A percentile compares a stretch with the other conserved stretches of the same genome.
Conservation (phyloP, 345 rosid species). For the Eutrema yunnanense region DNA sequence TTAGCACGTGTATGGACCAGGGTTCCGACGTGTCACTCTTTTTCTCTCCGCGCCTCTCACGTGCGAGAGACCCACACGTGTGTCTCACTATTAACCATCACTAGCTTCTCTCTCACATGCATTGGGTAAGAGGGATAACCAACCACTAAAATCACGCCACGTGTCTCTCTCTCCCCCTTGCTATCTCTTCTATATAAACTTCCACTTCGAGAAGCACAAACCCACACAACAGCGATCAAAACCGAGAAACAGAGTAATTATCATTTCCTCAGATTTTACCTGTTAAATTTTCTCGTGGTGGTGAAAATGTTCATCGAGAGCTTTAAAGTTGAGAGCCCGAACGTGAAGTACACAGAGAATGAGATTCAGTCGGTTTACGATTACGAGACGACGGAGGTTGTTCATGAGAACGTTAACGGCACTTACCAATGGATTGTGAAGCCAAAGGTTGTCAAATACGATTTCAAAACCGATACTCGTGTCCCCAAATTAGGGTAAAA, state of each 20-base stretch:
- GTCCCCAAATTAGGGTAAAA: slow-evolving; percentile 83
- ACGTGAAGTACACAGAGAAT: slow-evolving; percentile 68
- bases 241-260: neutral
- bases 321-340: slow-evolving; percentile 83
- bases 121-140: neutral
- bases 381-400: slow-evolving; percentile 92
- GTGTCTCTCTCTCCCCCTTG: neutral
- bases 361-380: slow-evolving; percentile 80
- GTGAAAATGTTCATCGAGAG: slow-evolving; percentile 67
- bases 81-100: slow-evolving; percentile 7
- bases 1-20: slow-evolving; percentile 23
- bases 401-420: slow-evolving; percentile 75
- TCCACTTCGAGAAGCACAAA: neutral
- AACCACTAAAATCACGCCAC: neutral
- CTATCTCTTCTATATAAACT: neutral
- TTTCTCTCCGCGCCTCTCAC: neutral
- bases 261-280: neutral
- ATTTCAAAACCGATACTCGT: slow-evolving; percentile 72
- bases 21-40: slow-evolving; percentile 13
- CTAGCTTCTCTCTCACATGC: slow-evolving; percentile 5
- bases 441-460: slow-evolving; percentile 83
- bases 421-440: slow-evolving; percentile 85
- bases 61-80: slow-evolving; percentile 24
- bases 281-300: neutral
- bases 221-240: neutral